These are phyloP conservation scores for Nicotiana sylvestris DNA, from an alignment of 257 asterid species.

Conservation along the genomic window DNA sequence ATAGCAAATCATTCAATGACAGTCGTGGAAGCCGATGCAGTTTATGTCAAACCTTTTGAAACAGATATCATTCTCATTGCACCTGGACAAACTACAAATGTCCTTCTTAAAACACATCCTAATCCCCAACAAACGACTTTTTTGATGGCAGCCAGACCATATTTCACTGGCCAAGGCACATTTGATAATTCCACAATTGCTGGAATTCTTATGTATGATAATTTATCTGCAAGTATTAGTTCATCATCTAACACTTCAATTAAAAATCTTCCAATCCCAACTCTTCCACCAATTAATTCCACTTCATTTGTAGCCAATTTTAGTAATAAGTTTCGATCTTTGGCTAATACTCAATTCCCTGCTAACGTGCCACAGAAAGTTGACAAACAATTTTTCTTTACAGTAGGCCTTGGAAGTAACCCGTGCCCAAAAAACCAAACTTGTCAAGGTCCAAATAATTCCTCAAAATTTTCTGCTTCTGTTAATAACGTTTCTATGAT, in stretches of 20 bases:
- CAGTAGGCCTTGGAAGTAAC: conserved; percentile 35
- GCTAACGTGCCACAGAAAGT: conserved; percentile 34
- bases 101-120: conserved; percentile 40
- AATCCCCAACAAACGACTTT: conserved; percentile 31
- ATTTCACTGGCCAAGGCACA: conserved; percentile 51
- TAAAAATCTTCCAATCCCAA: conserved; percentile 28
- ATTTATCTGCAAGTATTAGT: neutral
- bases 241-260: conserved; percentile 16
- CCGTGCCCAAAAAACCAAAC: conserved; percentile 47
- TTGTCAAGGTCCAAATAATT: conserved; percentile 67
- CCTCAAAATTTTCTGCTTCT: conserved; percentile 54
- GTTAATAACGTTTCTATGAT: conserved; percentile 48
- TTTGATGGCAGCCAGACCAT: conserved; percentile 58
- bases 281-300: conserved; percentile 52
- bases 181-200: conserved; percentile 56
- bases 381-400: conserved; percentile 33
- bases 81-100: conserved; percentile 62
- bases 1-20: conserved; percentile 52
- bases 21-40: conserved; percentile 56
- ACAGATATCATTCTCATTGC: conserved; percentile 36
- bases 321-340: conserved; percentile 34
- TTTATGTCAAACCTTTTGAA: conserved; percentile 53
- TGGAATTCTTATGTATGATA: conserved; percentile 42
- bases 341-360: conserved; percentile 46
- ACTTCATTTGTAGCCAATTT: conserved; percentile 47